Evolutionary conservation across 2,329 filamentous ascomycete species (phyloP).

Genomic region (Penicillium hordei): DNA sequence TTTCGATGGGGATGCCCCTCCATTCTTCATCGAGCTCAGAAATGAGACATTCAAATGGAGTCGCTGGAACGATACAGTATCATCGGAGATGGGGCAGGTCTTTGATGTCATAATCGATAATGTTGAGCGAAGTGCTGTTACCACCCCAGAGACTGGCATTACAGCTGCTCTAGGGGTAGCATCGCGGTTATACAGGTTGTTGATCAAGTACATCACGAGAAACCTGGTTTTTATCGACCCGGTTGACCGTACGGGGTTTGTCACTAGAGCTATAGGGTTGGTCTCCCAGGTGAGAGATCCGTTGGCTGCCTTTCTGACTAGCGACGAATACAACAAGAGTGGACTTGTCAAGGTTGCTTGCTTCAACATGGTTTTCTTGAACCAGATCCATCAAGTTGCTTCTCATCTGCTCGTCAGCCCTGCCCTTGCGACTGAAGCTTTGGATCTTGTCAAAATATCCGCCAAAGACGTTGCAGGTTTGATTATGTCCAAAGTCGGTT

Average conservation of each 20-base stretch:
- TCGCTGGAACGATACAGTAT: slow-evolving; percentile 57
- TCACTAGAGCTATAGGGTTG: slow-evolving; percentile 37
- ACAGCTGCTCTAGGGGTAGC: slow-evolving; percentile 14
- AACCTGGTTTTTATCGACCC: slow-evolving; percentile 55
- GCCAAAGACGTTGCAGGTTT: slow-evolving; percentile 39
- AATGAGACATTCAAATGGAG: slow-evolving; percentile 47
- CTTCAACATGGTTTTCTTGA: slow-evolving; percentile 40
- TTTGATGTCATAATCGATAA: slow-evolving; percentile 35
- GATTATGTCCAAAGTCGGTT: slow-evolving; percentile 34
- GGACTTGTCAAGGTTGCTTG: slow-evolving; percentile 26
- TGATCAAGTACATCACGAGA: slow-evolving; percentile 52
- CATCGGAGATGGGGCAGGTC: slow-evolving; percentile 44
- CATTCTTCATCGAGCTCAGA: slow-evolving; percentile 40
- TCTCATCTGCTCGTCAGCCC: slow-evolving; percentile 33
- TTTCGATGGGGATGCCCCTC: slow-evolving; percentile 45
- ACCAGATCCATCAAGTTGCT: slow-evolving; percentile 41
- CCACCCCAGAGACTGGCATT: not conserved
- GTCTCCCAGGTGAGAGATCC: slow-evolving; percentile 44
- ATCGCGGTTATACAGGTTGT: slow-evolving; percentile 37
- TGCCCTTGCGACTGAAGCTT: slow-evolving; percentile 24
- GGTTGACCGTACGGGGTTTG: slow-evolving; percentile 53
- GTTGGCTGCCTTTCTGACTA: slow-evolving; percentile 22
- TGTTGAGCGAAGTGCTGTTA: slow-evolving; percentile 16
- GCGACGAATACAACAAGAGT: slow-evolving; percentile 17
- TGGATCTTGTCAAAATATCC: slow-evolving; percentile 34